These are phyloP conservation scores for Triticum timopheevii DNA, from an alignment of 176 grass and related monocot species.

Conservation along the genomic window DNA sequence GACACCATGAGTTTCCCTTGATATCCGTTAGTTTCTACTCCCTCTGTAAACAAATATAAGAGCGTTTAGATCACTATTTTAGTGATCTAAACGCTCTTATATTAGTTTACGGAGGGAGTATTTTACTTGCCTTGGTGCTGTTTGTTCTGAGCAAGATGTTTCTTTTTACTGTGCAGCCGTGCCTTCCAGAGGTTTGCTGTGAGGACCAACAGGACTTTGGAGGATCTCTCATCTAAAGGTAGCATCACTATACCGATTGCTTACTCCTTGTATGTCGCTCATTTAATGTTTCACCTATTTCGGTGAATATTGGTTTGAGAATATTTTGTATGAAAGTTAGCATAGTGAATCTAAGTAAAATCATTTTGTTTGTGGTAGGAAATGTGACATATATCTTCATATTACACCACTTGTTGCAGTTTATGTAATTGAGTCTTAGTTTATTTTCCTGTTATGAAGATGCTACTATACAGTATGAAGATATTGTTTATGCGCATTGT, in stretches of 20 bases:
- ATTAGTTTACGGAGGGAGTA: no score
- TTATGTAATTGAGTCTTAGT: neutral
- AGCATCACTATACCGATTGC: neutral
- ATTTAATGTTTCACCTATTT: no score
- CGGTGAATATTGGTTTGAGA: no score
- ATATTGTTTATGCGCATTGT: neutral
- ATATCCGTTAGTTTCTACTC: no score
- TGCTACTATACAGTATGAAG: neutral
- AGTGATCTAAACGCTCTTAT: no score
- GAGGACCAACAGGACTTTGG: constrained; percentile 58
- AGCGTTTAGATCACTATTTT: no score
- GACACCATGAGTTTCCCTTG: neutral
- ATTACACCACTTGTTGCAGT: neutral
- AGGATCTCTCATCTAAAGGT: constrained; percentile 63
- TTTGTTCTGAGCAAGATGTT: neutral
- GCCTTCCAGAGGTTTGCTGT: constrained; percentile 84
- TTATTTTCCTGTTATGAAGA: neutral
- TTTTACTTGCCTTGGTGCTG: neutral
- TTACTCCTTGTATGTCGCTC: neutral
- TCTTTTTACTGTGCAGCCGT: constrained; percentile 38
- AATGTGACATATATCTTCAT: neutral
- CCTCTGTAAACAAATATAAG: no score
- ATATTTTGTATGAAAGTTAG: neutral
- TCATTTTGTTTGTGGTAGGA: neutral
- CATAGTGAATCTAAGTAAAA: neutral